Percentiles rank a stretch among this genome's conserved stretches.
phyloP scores from a whole-genome alignment of 2,329 filamentous ascomycete species.

The Cordyceps cicadae region DNA sequence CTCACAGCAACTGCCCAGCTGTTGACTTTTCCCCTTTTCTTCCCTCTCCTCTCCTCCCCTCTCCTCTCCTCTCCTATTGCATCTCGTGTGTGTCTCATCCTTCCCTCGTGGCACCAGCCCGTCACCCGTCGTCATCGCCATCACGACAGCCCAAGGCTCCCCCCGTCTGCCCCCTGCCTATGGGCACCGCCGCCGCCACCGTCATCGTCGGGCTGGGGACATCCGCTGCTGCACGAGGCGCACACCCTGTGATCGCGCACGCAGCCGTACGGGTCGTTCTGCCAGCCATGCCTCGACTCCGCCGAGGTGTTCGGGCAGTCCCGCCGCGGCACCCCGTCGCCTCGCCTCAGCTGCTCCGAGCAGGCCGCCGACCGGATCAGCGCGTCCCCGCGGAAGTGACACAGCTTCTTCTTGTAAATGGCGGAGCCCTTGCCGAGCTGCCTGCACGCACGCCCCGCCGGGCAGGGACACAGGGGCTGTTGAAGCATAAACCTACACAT shows the following conservation, averaged over 20 bases:
- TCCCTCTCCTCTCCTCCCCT: too few species aligned
- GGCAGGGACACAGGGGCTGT: not conserved
- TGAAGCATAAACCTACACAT: not conserved
- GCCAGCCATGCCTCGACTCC: not conserved
- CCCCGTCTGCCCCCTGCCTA: not conserved
- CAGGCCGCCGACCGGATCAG: not conserved
- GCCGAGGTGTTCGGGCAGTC: slow-evolving; percentile 1
- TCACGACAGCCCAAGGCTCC: not conserved
- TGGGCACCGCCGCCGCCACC: not conserved
- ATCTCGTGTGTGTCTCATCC: too few species aligned
- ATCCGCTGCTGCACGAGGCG: not conserved
- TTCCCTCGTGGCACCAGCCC: not conserved
- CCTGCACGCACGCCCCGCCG: not conserved
- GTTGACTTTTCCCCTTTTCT: too few species aligned
- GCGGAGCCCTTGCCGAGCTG: not conserved
- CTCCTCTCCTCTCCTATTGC: too few species aligned
- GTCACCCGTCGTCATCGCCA: not conserved
- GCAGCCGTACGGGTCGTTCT: not conserved
- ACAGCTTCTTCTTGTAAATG: not conserved
- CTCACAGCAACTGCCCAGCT: too few species aligned
- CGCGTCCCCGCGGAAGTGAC: not conserved
- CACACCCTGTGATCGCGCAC: not conserved
- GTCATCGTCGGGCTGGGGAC: not conserved
- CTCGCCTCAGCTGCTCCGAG: not conserved
- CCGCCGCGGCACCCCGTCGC: not conserved